These are phyloP conservation scores for Vitis hybrid DNA, from an alignment of 177 flowering plant genomes.

Conservation along the genomic window DNA sequence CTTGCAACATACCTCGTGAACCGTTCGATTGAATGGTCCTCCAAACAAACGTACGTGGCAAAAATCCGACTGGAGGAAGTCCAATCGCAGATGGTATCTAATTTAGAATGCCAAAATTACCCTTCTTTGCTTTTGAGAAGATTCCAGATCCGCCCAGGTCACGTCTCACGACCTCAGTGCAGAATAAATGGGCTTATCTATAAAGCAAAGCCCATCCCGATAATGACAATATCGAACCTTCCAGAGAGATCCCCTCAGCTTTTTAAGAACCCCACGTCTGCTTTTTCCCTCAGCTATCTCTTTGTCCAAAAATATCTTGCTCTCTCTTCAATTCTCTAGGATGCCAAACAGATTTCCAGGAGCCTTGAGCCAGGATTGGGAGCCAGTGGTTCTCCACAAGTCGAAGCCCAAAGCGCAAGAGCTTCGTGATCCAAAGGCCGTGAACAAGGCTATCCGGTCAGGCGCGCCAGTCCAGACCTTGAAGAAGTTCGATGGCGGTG, in stretches of 20 bases:
- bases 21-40: neutral
- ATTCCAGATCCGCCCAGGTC: neutral
- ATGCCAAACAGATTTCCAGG: conserved; percentile 63
- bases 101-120: neutral
- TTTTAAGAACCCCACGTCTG: neutral
- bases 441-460: conserved; percentile 62
- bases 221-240: conserved; percentile 9
- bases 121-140: neutral
- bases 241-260: conserved; percentile 11
- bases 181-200: neutral
- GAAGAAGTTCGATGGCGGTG: conserved; percentile 62
- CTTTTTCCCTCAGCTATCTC: neutral
- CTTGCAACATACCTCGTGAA: neutral
- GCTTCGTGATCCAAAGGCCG: conserved; percentile 62
- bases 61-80: no score
- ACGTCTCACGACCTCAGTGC: neutral
- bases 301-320: neutral
- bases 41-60: no score
- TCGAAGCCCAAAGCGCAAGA: conserved; percentile 48
- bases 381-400: conserved; percentile 73
- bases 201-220: neutral
- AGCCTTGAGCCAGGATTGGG: conserved; percentile 69
- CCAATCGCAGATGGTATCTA: no score
- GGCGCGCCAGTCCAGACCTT: conserved; percentile 56
- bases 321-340: neutral